Evolutionary conservation across 768 basidiomycete genomes (phyloP).

Genomic region (Serendipita indica): DNA sequence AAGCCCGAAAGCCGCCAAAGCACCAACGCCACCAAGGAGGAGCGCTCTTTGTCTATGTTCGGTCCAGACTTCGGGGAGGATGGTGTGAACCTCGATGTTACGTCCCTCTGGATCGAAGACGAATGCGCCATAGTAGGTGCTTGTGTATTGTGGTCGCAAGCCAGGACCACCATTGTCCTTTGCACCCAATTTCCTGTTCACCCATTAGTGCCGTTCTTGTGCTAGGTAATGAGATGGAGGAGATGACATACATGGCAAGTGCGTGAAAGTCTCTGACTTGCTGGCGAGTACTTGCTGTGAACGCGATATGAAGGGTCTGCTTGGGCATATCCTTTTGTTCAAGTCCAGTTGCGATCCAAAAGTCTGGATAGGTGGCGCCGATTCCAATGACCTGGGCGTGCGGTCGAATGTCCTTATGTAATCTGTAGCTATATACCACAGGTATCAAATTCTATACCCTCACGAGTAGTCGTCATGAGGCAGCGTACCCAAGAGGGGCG

Average conservation of each 20-base stretch:
- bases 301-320: not conserved
- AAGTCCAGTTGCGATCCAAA: not conserved
- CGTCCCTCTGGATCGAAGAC: constrained; percentile 4
- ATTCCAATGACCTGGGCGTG: not conserved
- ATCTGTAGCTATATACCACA: not conserved
- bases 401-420: not conserved
- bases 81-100: not conserved
- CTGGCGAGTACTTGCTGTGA: not conserved
- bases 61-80: not conserved
- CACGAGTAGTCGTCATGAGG: too few species aligned
- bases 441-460: too few species aligned
- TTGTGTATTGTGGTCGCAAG: not conserved
- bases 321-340: not conserved
- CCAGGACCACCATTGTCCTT: constrained; percentile 1
- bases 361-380: not conserved
- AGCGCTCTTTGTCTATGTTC: not conserved
- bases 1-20: not conserved
- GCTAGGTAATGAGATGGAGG: not conserved
- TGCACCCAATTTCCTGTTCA: not conserved
- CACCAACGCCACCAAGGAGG: not conserved
- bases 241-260: not conserved
- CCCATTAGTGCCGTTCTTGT: not conserved
- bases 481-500: constrained; percentile 4
- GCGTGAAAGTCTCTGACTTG: constrained; percentile 4
- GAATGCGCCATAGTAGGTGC: not conserved